Conservation (phyloP, 2,329 filamentous ascomycete species). For the Aspergillus intermedius region DNA sequence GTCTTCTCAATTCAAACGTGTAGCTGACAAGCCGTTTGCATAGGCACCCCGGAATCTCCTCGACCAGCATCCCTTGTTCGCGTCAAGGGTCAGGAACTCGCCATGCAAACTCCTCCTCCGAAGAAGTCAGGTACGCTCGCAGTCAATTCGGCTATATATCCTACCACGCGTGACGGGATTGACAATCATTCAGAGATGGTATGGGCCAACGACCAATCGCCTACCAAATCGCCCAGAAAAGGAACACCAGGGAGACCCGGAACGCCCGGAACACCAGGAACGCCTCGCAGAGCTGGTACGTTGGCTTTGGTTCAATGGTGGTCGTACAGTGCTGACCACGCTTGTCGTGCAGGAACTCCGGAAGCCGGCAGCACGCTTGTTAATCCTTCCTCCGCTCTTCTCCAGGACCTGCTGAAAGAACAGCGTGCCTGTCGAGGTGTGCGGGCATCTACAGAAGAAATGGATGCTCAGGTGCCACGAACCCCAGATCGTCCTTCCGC, state of each 20-base stretch:
- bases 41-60: constrained; percentile 19
- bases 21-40: too few relatives aligned
- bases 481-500: constrained; percentile 19
- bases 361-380: constrained; percentile 27
- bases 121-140: constrained; percentile 11
- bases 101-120: constrained; percentile 26
- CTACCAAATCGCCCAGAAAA: constrained; percentile 19
- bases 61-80: constrained; percentile 25
- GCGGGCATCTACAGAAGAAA: constrained; percentile 19
- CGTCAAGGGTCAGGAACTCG: constrained; percentile 21
- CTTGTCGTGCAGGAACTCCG: constrained; percentile 19
- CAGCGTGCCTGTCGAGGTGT: constrained; percentile 34
- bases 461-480: constrained; percentile 16
- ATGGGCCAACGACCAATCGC: constrained; percentile 26
- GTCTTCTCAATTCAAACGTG: not conserved
- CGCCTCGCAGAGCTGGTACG: constrained; percentile 20
- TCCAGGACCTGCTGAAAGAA: constrained; percentile 37
- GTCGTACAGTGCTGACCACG: constrained; percentile 6
- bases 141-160: constrained; percentile 2
- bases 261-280: constrained; percentile 12
- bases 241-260: constrained; percentile 15
- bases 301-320: not conserved
- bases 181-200: constrained; percentile 16
- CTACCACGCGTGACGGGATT: not conserved
- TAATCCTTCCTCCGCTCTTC: constrained; percentile 33